Base-by-base conservation (phyloP, 257 asterid genomes). In the Solanum gandarillasii region DNA sequence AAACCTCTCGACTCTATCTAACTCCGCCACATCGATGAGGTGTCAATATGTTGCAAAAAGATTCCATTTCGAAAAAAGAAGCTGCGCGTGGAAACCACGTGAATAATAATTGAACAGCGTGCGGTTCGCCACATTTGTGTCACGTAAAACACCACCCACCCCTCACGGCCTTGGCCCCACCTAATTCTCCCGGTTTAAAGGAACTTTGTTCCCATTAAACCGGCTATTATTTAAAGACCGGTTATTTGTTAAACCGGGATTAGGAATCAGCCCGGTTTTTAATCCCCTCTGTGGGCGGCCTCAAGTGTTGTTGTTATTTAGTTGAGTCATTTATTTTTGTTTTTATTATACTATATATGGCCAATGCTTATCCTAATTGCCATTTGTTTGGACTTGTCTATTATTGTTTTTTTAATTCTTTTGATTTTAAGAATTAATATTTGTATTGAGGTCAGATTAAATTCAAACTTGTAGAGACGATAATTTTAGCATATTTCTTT, bases 171-270 rank as follows among this genome's bases (percentile, higher is more conserved):
- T 31, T 5, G 65, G 67, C 20, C 88, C 82, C 73, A 87, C 36
- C 46, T 86, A 3, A 21, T 31, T 90, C 89, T 93, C 94, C 95
- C 87, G 88, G 65, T 92, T 91, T 89, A 88, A 81, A 20, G 95
- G 93, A 93, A 20, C 32, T 83, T 82, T 31, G 39, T 41, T 73
- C 29, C 89, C 83, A 52, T 9, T 36, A 79, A 84, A 60, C 48
- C 83, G 38, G 25, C 72, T 14, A 6, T 27, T 39, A 78, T 78
- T n/a, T 18, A 2, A 84, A 84, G 38, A 84, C 68, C 39, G 21
- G 70, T 43, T 60, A 18, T 87, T 23, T 62, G 78, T 60, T 73
- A 34, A 75, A 38, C 55, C 52, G 55, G 32, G 55, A 75, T 36
- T 39, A 23, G 34, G 12, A 16, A 46, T 8, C 36, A 79, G 7